Evolutionary conservation across 2,329 filamentous ascomycete species (phyloP).

Genomic region (Epichloe festucae): DNA sequence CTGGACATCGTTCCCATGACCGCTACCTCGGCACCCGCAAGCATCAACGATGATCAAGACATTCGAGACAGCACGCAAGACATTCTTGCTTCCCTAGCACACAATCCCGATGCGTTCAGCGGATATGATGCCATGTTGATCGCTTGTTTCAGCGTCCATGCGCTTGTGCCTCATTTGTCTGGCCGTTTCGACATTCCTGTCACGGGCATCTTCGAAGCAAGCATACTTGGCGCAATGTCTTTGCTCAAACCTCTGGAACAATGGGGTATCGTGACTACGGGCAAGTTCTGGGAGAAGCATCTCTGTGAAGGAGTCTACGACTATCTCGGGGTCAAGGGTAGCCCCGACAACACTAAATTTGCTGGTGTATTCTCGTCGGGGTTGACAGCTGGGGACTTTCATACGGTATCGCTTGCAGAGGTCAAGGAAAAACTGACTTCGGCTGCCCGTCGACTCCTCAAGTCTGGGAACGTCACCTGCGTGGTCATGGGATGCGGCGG

Average conservation of each 20-base stretch:
- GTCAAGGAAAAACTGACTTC: constrained; percentile 53
- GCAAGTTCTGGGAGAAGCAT: constrained; percentile 68
- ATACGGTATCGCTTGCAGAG: constrained; percentile 51
- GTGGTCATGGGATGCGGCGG: constrained; percentile 83
- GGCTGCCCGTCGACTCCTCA: constrained; percentile 55
- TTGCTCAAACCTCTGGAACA: constrained; percentile 26
- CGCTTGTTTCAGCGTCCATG: constrained; percentile 80
- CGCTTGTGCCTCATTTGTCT: constrained; percentile 51
- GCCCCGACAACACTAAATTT: constrained; percentile 38
- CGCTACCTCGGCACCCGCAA: constrained; percentile 51
- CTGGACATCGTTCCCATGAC: constrained; percentile 51
- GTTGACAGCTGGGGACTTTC: constrained; percentile 66
- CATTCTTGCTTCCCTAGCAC: constrained; percentile 43
- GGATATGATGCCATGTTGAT: constrained; percentile 66
- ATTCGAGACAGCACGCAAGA: constrained; percentile 48
- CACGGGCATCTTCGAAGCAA: constrained; percentile 76
- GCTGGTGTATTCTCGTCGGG: constrained; percentile 75
- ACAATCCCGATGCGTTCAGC: constrained; percentile 20
- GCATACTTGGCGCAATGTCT: constrained; percentile 51
- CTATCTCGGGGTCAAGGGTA: constrained; percentile 42
- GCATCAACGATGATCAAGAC: constrained; percentile 66
- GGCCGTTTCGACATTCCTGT: constrained; percentile 11
- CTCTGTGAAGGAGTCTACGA: constrained; percentile 50
- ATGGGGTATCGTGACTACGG: constrained; percentile 86
- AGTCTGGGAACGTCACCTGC: constrained; percentile 42